Evolutionary conservation across 2,329 filamentous ascomycete species (phyloP).

Genomic region (Penicillium sp.): DNA sequence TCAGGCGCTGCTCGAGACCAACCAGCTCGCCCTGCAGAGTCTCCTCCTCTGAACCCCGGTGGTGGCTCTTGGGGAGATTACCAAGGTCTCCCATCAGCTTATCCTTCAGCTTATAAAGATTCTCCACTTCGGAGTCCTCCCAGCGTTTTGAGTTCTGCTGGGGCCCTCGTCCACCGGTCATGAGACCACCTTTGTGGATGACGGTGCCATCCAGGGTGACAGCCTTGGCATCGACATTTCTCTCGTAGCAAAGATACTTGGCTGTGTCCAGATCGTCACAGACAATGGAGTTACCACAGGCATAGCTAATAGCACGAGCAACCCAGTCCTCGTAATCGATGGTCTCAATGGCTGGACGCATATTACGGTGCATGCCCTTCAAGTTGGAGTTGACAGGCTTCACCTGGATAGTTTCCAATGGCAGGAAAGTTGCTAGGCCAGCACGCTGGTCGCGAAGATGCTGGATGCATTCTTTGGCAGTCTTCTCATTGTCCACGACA

Average conservation of each 20-base stretch:
- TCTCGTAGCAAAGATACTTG: conserved; percentile 84
- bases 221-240: conserved; percentile 83
- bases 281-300: conserved; percentile 91
- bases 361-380: conserved; percentile 81
- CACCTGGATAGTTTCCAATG: conserved; percentile 95
- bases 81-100: conserved; percentile 76
- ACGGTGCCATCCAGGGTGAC: conserved; percentile 94
- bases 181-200: conserved; percentile 92
- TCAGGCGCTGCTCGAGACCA: conserved; percentile 74
- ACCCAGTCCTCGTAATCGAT: conserved; percentile 89
- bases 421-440: conserved; percentile 89
- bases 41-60: conserved; percentile 75
- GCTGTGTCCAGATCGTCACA: conserved; percentile 85
- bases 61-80: conserved; percentile 75
- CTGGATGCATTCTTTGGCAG: conserved; percentile 88
- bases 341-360: conserved; percentile 87
- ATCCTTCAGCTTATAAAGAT: conserved; percentile 72
- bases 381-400: conserved; percentile 85
- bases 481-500: conserved; percentile 92
- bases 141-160: conserved; percentile 78
- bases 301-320: conserved; percentile 90
- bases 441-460: conserved; percentile 89
- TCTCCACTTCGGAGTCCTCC: conserved; percentile 86
- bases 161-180: conserved; percentile 89
- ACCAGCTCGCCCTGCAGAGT: conserved; percentile 74